These are phyloP conservation scores for Candolleomyces aberdarensis DNA, from an alignment of 768 basidiomycete genomes.

Conservation along the genomic window DNA sequence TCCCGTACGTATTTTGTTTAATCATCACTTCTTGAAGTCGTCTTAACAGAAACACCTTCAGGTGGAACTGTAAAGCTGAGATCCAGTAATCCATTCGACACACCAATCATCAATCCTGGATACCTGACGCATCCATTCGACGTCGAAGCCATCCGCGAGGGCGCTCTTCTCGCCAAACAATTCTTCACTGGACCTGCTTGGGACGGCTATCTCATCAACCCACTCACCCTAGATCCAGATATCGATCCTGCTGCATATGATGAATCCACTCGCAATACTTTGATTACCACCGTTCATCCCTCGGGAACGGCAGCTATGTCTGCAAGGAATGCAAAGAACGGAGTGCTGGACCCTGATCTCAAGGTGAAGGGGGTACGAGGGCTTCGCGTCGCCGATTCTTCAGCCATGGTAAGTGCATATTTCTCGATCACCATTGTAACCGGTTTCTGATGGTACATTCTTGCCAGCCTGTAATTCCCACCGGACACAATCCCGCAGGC, in stretches of 20 bases:
- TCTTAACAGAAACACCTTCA: slow-evolving; percentile 7
- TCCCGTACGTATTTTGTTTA: background rate
- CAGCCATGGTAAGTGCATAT: background rate
- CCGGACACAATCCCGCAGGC: slow-evolving; percentile 3
- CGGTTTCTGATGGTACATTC: background rate
- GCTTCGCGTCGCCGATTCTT: background rate
- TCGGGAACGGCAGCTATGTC: slow-evolving; percentile 1
- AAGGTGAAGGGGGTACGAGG: slow-evolving; percentile 1
- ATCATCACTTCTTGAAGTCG: slow-evolving; percentile 3
- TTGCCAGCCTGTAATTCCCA: slow-evolving; percentile 3
- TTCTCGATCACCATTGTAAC: background rate
- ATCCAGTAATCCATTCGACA: slow-evolving; percentile 21
- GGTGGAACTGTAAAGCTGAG: slow-evolving; percentile 20
- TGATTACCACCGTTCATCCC: background rate
- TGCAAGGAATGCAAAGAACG: background rate
- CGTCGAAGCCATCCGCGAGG: slow-evolving; percentile 5
- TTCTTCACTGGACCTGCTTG: slow-evolving; percentile 10
- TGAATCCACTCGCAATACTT: background rate
- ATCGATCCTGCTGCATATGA: background rate
- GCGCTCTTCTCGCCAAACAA: slow-evolving; percentile 9
- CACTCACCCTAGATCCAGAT: background rate
- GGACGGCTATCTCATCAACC: background rate
- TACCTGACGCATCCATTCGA: slow-evolving; percentile 10
- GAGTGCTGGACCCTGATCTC: slow-evolving; percentile 5
- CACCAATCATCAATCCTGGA: slow-evolving; percentile 20